Base-by-base conservation (phyloP, 1,284 basidiomycete species). In the Cryptococcus jaspeensis region DNA sequence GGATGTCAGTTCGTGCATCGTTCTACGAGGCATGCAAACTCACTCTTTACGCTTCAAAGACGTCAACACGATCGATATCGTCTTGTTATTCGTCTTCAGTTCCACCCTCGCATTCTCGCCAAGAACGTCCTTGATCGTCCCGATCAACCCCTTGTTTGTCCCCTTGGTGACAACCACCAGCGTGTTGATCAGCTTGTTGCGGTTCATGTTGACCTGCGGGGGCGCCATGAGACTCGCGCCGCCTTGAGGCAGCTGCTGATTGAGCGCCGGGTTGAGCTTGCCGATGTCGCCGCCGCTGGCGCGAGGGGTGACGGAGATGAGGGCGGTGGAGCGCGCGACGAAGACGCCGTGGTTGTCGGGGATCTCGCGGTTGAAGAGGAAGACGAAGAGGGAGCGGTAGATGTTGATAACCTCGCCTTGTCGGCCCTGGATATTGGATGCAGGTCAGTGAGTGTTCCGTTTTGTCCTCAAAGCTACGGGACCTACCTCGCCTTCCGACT, bases 61-160 rank as follows among this genome's bases (percentile, higher is more conserved):
- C 36, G 84, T 84, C 68, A 93, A 88, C 48, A 88, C 87, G 58
- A 98, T 86, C 9, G 88, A 88, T 61, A 98, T 86, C 23, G 93
- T 83, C 78, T 93, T 95, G 77, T 93, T 93, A 52, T 88, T 87
- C 1, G 92, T 91, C 61, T 89, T 85, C 22, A 99, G 80, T 77
- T 99, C 96, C 13, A 99, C 93, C 51, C 96, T 85, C 1, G 89
- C 91, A 61, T 87, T 81, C 46, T 84, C 82, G 13, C 93, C 95
- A 56, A 93, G 95, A 13, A 92, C 91, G 71, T 98, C 96, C 77
- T 95, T 98, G 81, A 99, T 90, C 12, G 87, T 86, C 7, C 96
- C 96, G 50, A 88, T 82, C 66, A 94, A 88, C 9, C 93, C 92
- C 78, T 99, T 99, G 74, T 89, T 86, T 0, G 90, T 84, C 2